Conservation (phyloP, 2,329 filamentous ascomycete species). For the Cercospora berteroae region DNA sequence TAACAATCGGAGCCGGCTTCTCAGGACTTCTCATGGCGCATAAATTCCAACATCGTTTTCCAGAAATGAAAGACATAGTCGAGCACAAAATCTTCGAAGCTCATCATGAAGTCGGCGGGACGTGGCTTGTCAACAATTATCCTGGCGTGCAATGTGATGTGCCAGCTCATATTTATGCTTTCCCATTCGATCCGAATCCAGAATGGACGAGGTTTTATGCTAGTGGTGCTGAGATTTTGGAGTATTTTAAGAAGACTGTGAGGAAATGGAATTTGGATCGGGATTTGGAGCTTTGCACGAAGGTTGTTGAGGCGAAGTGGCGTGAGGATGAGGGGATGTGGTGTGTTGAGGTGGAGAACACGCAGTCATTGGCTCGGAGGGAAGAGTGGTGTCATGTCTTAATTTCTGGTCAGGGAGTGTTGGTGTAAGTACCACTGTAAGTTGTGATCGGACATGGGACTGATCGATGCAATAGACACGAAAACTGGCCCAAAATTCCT, state of each 20-base stretch:
- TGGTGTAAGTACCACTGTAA: not conserved
- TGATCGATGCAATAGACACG: not conserved
- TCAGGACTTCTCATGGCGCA: slow-evolving; percentile 11
- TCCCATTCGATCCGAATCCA: slow-evolving; percentile 17
- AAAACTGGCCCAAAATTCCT: slow-evolving; percentile 34
- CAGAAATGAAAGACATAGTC: not conserved
- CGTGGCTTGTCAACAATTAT: slow-evolving; percentile 9
- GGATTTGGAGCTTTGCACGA: slow-evolving; percentile 35
- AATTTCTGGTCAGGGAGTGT: not conserved
- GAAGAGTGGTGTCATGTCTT: not conserved
- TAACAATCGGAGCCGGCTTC: slow-evolving; percentile 16
- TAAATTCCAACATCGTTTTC: slow-evolving; percentile 7
- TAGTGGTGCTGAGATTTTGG: slow-evolving; percentile 40
- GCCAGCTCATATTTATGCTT: slow-evolving; percentile 9
- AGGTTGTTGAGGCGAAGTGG: slow-evolving; percentile 17
- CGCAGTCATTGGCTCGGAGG: not conserved
- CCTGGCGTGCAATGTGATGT: slow-evolving; percentile 14
- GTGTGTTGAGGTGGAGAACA: slow-evolving; percentile 12
- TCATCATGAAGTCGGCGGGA: slow-evolving; percentile 11
- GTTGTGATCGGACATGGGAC: not conserved
- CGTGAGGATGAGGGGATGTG: slow-evolving; percentile 11
- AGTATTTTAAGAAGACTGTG: slow-evolving; percentile 41
- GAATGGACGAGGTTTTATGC: slow-evolving; percentile 37
- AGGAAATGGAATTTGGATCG: slow-evolving; percentile 41
- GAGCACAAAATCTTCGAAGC: slow-evolving; percentile 5